Evolutionary conservation across 2,329 filamentous ascomycete species (phyloP).

Genomic region (Exserohilum rostratum): DNA sequence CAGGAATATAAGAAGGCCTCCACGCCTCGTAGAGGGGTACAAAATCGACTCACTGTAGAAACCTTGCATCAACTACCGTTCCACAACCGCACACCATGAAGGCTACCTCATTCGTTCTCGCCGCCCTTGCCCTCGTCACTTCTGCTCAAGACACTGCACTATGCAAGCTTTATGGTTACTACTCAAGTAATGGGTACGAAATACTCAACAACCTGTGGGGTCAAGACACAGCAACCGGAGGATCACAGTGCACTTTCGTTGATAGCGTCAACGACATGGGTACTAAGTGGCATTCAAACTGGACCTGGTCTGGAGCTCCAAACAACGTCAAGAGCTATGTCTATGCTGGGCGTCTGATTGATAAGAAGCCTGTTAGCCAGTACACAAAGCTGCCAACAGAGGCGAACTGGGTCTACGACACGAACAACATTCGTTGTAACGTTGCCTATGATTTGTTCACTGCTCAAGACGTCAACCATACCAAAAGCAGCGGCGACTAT

Average conservation of each 20-base stretch:
- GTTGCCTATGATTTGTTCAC: constrained; percentile 36
- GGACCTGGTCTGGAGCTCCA: constrained; percentile 26
- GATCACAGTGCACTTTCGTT: constrained; percentile 28
- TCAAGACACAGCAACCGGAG: constrained; percentile 13
- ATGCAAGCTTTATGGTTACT: constrained; percentile 28
- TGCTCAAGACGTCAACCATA: constrained; percentile 27
- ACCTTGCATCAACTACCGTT: neutral
- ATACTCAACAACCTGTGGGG: constrained; percentile 35
- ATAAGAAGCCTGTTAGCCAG: constrained; percentile 22
- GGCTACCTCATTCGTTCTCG: neutral
- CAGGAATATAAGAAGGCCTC: constrained; percentile 1
- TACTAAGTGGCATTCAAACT: constrained; percentile 25
- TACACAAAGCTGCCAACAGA: constrained; percentile 26
- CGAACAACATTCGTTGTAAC: constrained; percentile 23
- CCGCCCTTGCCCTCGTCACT: neutral
- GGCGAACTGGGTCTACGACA: constrained; percentile 28
- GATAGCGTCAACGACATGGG: constrained; percentile 18
- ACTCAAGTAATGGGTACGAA: constrained; percentile 27
- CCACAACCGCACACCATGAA: constrained; percentile 7
- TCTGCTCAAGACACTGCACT: constrained; percentile 13
- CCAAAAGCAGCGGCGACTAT: constrained; percentile 30
- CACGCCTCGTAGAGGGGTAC: neutral
- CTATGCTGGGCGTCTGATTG: constrained; percentile 24
- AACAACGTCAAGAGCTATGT: constrained; percentile 35
- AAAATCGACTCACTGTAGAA: neutral